Evolutionary conservation across 2,329 filamentous ascomycete species (phyloP), one percentile per base, ranked within the genome.

Genomic region (Pyricularia sp.): DNA sequence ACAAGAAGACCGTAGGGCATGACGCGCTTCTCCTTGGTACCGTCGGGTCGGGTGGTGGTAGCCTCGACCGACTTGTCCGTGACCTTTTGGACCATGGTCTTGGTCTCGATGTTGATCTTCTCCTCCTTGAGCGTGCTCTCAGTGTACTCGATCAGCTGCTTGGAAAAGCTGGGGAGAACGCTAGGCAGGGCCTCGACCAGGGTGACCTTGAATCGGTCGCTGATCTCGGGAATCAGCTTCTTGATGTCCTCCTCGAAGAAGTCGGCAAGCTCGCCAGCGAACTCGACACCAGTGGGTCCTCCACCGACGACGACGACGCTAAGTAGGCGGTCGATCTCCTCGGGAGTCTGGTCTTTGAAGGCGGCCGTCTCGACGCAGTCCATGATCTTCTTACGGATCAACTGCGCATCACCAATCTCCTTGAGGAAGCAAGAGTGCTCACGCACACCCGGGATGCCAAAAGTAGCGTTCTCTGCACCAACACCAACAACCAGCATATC

Each of bases 81-180:
- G 70, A 99, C 95, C 71, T 91, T 94, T 87, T 98, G 98, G 79
- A 99, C 95, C 90, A 97, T 96, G 73, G 95, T 98, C 88, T 98
- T 98, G 75, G 95, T 97, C 81, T 92, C 91, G 82, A 99, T 97
- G 75, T 92, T 90, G 78, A 99, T 99, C 78, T 93, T 94, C 82
- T 99, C 95, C 84, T 99, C 95, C 83, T 97, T 95, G 85, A 99
- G 96, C 65, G 94, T 97, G 81, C 94, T 94, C 83, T 99, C 95
- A 74, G 95, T 99, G 86, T 99, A 99, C 77, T 99, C 95, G 77
- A 99, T 98, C 77, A 99, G 86, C 81, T 97, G 93, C 87, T 98
- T 98, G 79, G 93, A 97, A 86, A 99, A 99, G 86, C 94, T 97
- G 76, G 95, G 95, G 73, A 99, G 87, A 68, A 97, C 94, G 79